Evolutionary conservation across 805 yeast genomes (phyloP).

Genomic region (Starmerella tilneyi): DNA sequence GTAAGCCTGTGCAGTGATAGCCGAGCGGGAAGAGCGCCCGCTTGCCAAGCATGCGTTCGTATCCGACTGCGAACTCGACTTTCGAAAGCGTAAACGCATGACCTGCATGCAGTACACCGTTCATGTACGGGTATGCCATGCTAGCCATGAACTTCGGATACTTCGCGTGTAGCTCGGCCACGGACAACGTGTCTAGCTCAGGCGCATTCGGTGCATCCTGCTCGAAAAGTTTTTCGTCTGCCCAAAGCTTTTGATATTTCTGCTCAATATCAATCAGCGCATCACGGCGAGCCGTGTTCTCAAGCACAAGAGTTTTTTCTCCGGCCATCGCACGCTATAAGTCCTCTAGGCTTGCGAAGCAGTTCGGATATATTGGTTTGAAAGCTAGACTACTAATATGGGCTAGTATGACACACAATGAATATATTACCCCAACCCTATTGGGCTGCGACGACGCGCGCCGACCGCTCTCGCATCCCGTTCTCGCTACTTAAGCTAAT

Average conservation of each 20-base stretch:
- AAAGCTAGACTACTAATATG: no score
- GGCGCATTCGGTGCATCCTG: constrained; percentile 66
- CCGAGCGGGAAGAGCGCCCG: constrained; percentile 91
- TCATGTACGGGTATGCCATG: constrained; percentile 99
- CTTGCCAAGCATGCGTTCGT: constrained; percentile 89
- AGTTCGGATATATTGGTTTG: no score
- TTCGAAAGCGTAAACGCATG: constrained; percentile 92
- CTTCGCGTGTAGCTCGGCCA: constrained; percentile 62
- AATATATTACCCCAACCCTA: no score
- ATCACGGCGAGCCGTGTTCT: constrained; percentile 88
- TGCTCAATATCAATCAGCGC: constrained; percentile 78
- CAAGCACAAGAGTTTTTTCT: constrained; percentile 27
- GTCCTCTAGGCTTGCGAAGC: no score
- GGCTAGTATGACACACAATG: no score
- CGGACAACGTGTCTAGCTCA: constrained; percentile 47
- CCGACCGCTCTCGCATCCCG: no score
- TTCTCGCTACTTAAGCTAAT: no score
- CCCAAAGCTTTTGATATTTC: constrained; percentile 80
- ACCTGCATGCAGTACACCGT: constrained; percentile 96
- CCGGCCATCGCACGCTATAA: constrained; percentile 20
- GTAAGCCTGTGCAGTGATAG: constrained; percentile 99
- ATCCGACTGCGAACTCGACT: constrained; percentile 84
- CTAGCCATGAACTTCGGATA: constrained; percentile 83
- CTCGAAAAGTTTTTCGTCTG: constrained; percentile 74
- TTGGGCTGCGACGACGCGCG: no score